Base-by-base conservation (phyloP, 345 rosid genomes). In the Lepidium didymum region DNA sequence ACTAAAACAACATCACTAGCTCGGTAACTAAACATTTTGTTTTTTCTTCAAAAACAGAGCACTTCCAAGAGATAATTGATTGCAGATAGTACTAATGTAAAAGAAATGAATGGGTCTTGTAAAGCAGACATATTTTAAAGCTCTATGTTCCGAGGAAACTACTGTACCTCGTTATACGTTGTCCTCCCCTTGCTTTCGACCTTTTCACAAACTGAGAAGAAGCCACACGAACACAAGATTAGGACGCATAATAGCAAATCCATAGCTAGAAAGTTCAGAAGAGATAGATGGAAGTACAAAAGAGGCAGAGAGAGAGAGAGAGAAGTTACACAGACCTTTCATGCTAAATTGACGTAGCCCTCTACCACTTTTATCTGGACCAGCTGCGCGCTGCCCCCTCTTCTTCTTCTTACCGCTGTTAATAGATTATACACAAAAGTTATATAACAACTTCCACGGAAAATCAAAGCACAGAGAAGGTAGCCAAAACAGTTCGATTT, bases 301-400 rank as follows among this genome's bases (percentile, higher is more conserved):
- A 64, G 52, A 18, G 59, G 54, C 3, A 10, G 62, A 65, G 41
- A 58, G 33, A 29, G 7, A 19, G 6, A 54, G 49, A 44, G 47
- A 73, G 23, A 27, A 47, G 41, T 12, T 41, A n/a, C 38, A 64
- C 62, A 41, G 44, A 95, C 99, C 99, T 91, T 92, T 91, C 97
- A 95, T 85, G 83, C 99, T 95, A 78, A 95, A 95, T 56, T 95
- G 99, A 29, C 99, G 99, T 36, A 95, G 92, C 44, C 99, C 99
- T 86, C 98, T 85, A 10, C 97, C 97, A 71, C 76, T 87, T 82
- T 95, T 95, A 81, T 95, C 99, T 44, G 92, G 88, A 47, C 92
- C 96, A 66, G 76, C 78, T 14, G 89, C 89, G 44, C 99, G 85
- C 72, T 91, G 99, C 57, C 92, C 94, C 55, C 90, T 88, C 85